A percentile compares a stretch with the other conserved stretches of the same genome.
These are phyloP conservation scores for Echeveria elegans DNA, from an alignment of 164 flowering plant genomes.

Conservation along the genomic window DNA sequence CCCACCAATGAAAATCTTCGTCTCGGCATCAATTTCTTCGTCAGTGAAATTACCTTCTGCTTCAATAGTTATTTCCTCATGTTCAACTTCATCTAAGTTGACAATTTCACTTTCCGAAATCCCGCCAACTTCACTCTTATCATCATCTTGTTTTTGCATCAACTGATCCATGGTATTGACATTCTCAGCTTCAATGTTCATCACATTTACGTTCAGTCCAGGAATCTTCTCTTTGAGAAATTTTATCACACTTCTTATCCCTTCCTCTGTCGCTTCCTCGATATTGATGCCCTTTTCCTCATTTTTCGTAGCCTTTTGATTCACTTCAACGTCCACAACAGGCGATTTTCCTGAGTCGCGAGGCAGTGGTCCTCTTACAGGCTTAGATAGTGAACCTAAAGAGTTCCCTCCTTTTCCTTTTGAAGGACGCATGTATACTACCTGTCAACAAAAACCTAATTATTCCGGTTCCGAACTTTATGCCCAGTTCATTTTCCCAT, in stretches of 20 bases:
- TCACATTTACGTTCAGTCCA: conserved; percentile 71
- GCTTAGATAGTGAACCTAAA: conserved; percentile 27
- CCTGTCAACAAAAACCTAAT: conserved; percentile 36
- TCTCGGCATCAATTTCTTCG: conserved; percentile 36
- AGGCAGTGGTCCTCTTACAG: conserved; percentile 26
- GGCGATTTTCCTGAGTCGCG: conserved; percentile 33
- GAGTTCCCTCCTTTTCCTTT: conserved; percentile 36
- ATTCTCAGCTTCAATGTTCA: conserved; percentile 49
- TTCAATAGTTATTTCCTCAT: conserved; percentile 34
- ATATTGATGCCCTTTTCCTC: conserved; percentile 46
- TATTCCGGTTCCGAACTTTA: background rate
- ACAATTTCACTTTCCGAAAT: conserved; percentile 38
- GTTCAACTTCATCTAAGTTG: conserved; percentile 40
- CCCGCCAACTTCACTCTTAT: conserved; percentile 21
- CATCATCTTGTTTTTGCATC: conserved; percentile 43
- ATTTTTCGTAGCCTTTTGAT: conserved; percentile 35
- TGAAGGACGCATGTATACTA: conserved; percentile 57
- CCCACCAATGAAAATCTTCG: conserved; percentile 78
- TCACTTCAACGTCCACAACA: conserved; percentile 29
- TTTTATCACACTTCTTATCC: conserved; percentile 64
- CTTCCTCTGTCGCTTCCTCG: conserved; percentile 81
- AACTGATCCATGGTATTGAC: conserved; percentile 42
- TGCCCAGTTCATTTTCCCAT: too few species aligned
- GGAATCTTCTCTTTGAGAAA: conserved; percentile 86
- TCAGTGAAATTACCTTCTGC: conserved; percentile 32